phyloP scores from a whole-genome alignment of 1,284 basidiomycete genomes.

The Pterula multifida region DNA sequence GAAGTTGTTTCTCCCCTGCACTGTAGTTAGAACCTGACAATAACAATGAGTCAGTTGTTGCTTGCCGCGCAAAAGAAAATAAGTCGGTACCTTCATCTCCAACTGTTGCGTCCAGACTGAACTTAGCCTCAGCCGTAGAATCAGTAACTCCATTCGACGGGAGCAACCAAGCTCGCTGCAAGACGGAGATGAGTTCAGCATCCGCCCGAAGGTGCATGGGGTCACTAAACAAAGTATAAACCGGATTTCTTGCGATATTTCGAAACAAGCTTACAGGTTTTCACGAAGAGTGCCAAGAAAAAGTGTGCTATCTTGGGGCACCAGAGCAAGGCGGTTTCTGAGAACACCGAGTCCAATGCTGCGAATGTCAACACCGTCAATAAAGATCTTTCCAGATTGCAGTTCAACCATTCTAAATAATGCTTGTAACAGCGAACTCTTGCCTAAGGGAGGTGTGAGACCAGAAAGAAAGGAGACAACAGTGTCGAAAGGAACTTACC shows the following conservation, averaged over 20 bases:
- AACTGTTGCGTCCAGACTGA: constrained; percentile 51
- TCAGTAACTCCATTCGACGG: constrained; percentile 36
- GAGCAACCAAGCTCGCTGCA: constrained; percentile 50
- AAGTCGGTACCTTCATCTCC: constrained; percentile 43
- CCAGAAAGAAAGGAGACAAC: constrained; percentile 8
- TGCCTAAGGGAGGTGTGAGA: constrained; percentile 29
- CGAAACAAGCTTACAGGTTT: constrained; percentile 39
- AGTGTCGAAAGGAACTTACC: constrained; percentile 16
- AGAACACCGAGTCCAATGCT: constrained; percentile 45
- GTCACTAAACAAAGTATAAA: constrained; percentile 26
- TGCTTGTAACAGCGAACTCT: constrained; percentile 58
- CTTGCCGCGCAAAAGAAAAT: neutral
- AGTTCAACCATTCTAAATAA: constrained; percentile 49
- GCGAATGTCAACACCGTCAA: constrained; percentile 59
- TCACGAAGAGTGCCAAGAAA: constrained; percentile 59
- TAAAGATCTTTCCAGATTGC: constrained; percentile 46
- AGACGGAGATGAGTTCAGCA: constrained; percentile 31
- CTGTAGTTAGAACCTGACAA: constrained; percentile 54
- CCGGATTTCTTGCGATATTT: no score
- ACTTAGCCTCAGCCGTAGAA: constrained; percentile 44
- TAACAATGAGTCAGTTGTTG: constrained; percentile 10
- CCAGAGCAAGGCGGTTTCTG: constrained; percentile 54
- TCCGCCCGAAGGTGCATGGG: constrained; percentile 42
- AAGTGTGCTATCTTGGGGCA: constrained; percentile 57
- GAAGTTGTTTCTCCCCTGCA: constrained; percentile 68